Base-by-base conservation (phyloP, 176 grass and related monocot genomes). In the Raddia guianensis region DNA sequence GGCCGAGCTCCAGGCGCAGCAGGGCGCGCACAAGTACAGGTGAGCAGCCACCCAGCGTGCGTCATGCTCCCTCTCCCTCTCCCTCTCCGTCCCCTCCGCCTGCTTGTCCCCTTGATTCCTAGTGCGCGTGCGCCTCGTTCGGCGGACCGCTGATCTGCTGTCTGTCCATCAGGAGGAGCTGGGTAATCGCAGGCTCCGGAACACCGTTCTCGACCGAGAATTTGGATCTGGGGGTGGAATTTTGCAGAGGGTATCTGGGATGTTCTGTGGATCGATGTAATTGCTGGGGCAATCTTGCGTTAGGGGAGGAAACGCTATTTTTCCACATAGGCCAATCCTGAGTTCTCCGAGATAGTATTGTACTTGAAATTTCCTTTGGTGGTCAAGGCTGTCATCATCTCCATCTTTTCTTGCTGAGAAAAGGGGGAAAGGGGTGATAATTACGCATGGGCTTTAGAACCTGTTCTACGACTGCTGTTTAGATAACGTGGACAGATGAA, bases 1-100 rank as follows among this genome's bases (percentile, higher is more conserved):
- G 88, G 96, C 96, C 48, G 96, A 99, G 82, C 84, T 99, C 40
- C 86, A 82, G 63, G 82, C 96, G 6, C 84, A 91, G 8, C 63
- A 86, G 2, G 96, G 90, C 49, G 58, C 33, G 6, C 80, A 84
- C 71, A 99, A 99, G 85, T 99, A 99, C 82, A 99, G 96, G 96
- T 95, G 15, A 52, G 55, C 67, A 13, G 66, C 13, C 3, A 8
- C 1, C 34, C 0, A 27, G 27, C 27, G 0, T 9, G 10, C 0
- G 2, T 0, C 33, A n/a, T 2, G 43, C 19, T 8, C 86, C 19
- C 7, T 15, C 44, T 46, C 14, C 9, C 34, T 34, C 7, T 40
- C 72, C 9, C 58, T 16, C 7, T 12, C 40, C 14, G 0, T 15
- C 11, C 2, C n/a, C 21, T 13, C 12, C 21, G 8, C 6, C 10